Conservation (phyloP, 176 grass and related monocot genomes). For the Luzula sylvatica region DNA sequence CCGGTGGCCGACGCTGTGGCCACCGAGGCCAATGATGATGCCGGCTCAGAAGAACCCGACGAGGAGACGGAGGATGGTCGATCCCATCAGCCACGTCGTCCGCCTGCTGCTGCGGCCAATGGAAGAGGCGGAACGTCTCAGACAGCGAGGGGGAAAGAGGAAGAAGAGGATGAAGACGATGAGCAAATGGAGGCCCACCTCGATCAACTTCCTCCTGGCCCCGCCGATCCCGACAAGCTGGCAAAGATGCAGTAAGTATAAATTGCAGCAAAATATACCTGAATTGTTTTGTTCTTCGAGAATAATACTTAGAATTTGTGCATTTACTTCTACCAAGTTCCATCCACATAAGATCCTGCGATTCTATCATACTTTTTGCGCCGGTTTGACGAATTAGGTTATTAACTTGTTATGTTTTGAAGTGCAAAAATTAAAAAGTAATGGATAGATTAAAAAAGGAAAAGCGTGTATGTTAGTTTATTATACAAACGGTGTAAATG, state of each 20-base stretch:
- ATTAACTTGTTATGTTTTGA: no score
- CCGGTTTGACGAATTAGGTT: no score
- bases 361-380: no score
- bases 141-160: slow-evolving; percentile 29
- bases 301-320: no score
- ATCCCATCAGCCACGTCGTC: slow-evolving; percentile 19
- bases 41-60: slow-evolving; percentile 7
- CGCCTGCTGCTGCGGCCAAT: slow-evolving; percentile 4
- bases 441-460: no score
- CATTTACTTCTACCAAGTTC: no score
- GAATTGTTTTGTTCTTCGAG: no score
- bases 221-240: slow-evolving; percentile 88
- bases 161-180: slow-evolving; percentile 84
- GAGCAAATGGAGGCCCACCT: slow-evolving; percentile 97
- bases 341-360: no score
- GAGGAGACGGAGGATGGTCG: slow-evolving; percentile 11
- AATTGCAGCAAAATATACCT: not conserved
- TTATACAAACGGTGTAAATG: no score
- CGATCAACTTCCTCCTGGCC: slow-evolving; percentile 63
- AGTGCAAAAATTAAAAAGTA: no score
- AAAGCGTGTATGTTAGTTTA: no score
- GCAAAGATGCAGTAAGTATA: slow-evolving; percentile 83
- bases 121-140: slow-evolving; percentile 10
- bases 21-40: slow-evolving; percentile 13
- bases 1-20: slow-evolving; percentile 1